These are phyloP conservation scores for Shiraia sp. DNA, from an alignment of 2,329 filamentous ascomycete species.

Conservation along the genomic window DNA sequence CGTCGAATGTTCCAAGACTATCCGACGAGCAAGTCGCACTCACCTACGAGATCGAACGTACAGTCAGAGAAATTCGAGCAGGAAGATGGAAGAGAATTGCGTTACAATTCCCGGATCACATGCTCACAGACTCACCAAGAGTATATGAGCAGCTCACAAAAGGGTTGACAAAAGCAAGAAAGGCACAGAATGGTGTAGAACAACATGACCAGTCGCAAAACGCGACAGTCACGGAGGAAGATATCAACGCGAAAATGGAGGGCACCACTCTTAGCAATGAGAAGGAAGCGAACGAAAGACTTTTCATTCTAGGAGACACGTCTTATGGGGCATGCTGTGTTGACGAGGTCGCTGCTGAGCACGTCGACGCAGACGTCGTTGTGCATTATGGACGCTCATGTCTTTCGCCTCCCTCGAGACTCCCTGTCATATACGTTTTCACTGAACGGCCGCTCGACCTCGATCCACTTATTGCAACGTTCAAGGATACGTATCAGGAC, in stretches of 20 bases:
- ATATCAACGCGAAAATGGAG: constrained; percentile 19
- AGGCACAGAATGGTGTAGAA: constrained; percentile 7
- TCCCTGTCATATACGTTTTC: constrained; percentile 90
- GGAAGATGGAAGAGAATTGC: constrained; percentile 77
- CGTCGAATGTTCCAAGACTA: constrained; percentile 40
- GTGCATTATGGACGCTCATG: constrained; percentile 95
- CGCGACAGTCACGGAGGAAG: constrained; percentile 14
- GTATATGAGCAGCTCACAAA: constrained; percentile 70
- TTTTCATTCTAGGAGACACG: constrained; percentile 91
- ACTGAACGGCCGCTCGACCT: constrained; percentile 73
- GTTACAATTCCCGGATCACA: constrained; percentile 93
- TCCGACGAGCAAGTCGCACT: constrained; percentile 71
- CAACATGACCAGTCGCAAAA: constrained; percentile 5
- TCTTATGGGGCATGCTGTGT: constrained; percentile 98
- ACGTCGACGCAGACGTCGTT: constrained; percentile 85
- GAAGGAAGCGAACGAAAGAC: constrained; percentile 43
- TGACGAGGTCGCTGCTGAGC: constrained; percentile 94
- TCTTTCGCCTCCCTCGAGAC: constrained; percentile 81
- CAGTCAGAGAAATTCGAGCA: constrained; percentile 72
- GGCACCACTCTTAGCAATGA: constrained; percentile 14
- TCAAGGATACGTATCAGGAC: constrained; percentile 70
- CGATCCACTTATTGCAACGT: constrained; percentile 61
- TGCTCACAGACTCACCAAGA: constrained; percentile 82
- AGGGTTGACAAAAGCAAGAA: constrained; percentile 48
- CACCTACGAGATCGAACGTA: constrained; percentile 85